phyloP scores from a whole-genome alignment of 345 rosid genomes.

The Citrus hindsii region DNA sequence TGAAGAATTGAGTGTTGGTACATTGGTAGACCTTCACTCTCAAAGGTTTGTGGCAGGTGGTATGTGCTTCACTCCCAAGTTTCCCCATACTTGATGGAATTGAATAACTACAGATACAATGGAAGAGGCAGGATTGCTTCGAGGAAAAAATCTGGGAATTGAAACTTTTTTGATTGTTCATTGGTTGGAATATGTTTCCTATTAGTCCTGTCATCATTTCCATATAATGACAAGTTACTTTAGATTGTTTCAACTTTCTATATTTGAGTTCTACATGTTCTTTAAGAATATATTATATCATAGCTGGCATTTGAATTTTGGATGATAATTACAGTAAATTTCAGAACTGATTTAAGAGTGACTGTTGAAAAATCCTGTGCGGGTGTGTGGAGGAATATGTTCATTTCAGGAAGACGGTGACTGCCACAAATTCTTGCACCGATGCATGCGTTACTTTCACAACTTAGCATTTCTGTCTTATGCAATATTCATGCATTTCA shows the following conservation, averaged over 20 bases:
- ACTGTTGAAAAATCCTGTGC: not conserved
- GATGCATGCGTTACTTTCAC: not conserved
- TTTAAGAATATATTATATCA: not conserved
- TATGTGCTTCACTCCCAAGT: conserved; percentile 4
- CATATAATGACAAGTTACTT: not conserved
- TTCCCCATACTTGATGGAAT: not conserved
- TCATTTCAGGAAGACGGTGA: not conserved
- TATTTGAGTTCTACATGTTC: not conserved
- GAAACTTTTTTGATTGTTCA: not conserved
- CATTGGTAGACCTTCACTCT: not conserved
- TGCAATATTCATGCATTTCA: not conserved
- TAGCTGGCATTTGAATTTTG: not conserved
- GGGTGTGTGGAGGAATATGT: not conserved
- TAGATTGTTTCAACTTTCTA: not conserved
- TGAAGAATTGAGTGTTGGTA: not conserved
- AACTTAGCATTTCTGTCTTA: not conserved
- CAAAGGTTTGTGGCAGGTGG: not conserved
- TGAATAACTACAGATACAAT: not conserved
- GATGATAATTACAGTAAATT: not conserved
- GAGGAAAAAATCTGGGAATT: not conserved
- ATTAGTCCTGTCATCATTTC: not conserved
- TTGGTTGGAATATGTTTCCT: not conserved
- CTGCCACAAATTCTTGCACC: not conserved
- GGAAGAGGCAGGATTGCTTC: not conserved
- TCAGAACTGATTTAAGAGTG: not conserved